These are phyloP conservation scores for Pseudomicrostroma phylloplanum DNA, from an alignment of 1,284 basidiomycete species.

Conservation along the genomic window DNA sequence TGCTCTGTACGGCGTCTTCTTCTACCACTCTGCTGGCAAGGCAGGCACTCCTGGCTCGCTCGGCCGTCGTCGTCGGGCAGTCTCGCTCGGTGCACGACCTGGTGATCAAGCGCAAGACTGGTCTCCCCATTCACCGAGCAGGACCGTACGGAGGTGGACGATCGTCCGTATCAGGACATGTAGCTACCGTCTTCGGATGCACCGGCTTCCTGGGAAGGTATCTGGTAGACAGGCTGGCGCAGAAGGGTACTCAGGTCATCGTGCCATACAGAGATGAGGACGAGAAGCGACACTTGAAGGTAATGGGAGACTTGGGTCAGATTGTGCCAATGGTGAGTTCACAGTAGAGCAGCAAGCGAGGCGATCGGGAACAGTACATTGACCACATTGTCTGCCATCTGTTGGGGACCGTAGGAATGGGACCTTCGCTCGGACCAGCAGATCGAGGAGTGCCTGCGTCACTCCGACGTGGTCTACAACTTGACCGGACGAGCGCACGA, in stretches of 20 bases:
- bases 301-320: constrained; percentile 93
- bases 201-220: constrained; percentile 94
- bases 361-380: background rate
- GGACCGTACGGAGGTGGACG: constrained; percentile 49
- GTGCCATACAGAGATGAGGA: constrained; percentile 95
- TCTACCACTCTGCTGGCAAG: no score
- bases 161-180: constrained; percentile 57
- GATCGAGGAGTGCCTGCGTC: constrained; percentile 85
- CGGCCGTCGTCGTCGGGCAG: background rate
- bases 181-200: constrained; percentile 92
- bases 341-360: background rate
- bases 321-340: constrained; percentile 78
- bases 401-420: constrained; percentile 67
- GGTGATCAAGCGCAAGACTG: constrained; percentile 47
- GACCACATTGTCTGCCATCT: background rate
- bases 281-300: constrained; percentile 80
- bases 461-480: constrained; percentile 97
- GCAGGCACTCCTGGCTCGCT: no score
- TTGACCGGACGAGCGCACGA: constrained; percentile 81
- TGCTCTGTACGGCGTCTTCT: no score
- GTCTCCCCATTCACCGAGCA: constrained; percentile 40
- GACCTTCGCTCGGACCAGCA: constrained; percentile 79
- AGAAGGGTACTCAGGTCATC: constrained; percentile 86
- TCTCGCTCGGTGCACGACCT: constrained; percentile 35
- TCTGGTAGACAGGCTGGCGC: constrained; percentile 64